Evolutionary conservation across 345 rosid species (phyloP).

Genomic region (Corchorus olitorius): DNA sequence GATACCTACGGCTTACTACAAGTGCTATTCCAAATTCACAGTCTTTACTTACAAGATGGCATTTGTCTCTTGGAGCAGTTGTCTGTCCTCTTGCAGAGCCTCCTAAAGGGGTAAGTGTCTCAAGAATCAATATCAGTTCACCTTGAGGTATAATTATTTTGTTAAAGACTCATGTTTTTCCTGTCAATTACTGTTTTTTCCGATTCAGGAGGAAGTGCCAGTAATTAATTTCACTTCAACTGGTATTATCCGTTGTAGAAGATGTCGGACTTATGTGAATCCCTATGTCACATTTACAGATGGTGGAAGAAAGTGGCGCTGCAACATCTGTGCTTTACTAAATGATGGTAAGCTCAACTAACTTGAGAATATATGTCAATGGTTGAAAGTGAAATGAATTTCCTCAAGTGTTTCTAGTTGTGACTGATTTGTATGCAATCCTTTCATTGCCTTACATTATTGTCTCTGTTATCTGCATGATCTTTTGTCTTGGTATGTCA

Average conservation of each 20-base stretch:
- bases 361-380: not conserved
- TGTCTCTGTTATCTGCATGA: not conserved
- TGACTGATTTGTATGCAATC: not conserved
- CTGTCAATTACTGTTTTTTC: constrained; percentile 27
- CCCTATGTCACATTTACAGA: constrained; percentile 89
- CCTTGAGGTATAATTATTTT: constrained; percentile 6
- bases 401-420: constrained; percentile 4
- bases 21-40: constrained; percentile 86
- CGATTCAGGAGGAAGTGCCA: constrained; percentile 89
- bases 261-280: constrained; percentile 97
- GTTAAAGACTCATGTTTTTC: constrained; percentile 22
- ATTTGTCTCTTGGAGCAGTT: constrained; percentile 96
- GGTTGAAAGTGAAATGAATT: constrained; percentile 1
- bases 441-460: not conserved
- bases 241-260: constrained; percentile 96
- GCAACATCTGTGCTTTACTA: constrained; percentile 89
- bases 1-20: constrained; percentile 88
- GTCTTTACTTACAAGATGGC: constrained; percentile 96
- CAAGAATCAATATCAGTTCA: constrained; percentile 20
- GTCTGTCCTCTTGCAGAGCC: constrained; percentile 98
- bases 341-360: constrained; percentile 74
- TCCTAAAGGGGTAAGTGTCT: constrained; percentile 82
- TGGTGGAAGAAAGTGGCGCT: constrained; percentile 99
- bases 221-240: constrained; percentile 77
- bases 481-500: not conserved